Evolutionary conservation across 345 rosid species (phyloP), one percentile per base, ranked within the genome.

Genomic region (Populus tremula): DNA sequence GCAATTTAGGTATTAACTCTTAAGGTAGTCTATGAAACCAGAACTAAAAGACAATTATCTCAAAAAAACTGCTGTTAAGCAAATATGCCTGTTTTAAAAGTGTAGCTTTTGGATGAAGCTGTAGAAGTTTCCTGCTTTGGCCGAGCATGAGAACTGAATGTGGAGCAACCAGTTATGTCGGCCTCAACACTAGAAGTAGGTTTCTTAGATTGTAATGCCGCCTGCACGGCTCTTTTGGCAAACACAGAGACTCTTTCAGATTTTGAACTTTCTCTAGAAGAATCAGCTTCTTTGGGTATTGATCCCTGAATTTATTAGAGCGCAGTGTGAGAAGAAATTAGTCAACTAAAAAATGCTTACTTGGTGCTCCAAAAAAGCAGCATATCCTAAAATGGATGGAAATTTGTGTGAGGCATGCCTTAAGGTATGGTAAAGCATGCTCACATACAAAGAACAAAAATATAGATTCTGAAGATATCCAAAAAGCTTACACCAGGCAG

Each of bases 101-200:
- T 88, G 81, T 89, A 86, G 78, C 79, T 88, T 84, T 96, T 96
- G 71, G 97, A 96, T 78, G 97, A 87, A 76, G 97, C 99, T 67
- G 98, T 96, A 71, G 97, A 93, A 50, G 88, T 87, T 85, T 96
- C 99, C 69, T 89, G 98, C 91, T 86, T 94, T 78, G 91, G 95
- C 79, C 87, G 84, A 61, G 92, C 90, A 70, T 89, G 98, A 54
- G 94, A 88, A 80, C 90, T 85, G 75, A 89, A 41, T 63, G 91
- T 77, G 54, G 97, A 92, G 66, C 97, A 94, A 77, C 99, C 97
- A 18, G 91, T 91, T 64, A 94, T 94, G 82, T 90, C 97, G 77
- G 97, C 98, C 74, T 96, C 98, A 36, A 92, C 97, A 78, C 98
- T 96, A 61, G 98, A 96, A 80, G 94, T 87, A 77, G 97, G 95